Evolutionary conservation across 495 filamentous ascomycete genomes (phyloP), one percentile per base, ranked within the genome.

Genomic region (Penicillium pancosmium): DNA sequence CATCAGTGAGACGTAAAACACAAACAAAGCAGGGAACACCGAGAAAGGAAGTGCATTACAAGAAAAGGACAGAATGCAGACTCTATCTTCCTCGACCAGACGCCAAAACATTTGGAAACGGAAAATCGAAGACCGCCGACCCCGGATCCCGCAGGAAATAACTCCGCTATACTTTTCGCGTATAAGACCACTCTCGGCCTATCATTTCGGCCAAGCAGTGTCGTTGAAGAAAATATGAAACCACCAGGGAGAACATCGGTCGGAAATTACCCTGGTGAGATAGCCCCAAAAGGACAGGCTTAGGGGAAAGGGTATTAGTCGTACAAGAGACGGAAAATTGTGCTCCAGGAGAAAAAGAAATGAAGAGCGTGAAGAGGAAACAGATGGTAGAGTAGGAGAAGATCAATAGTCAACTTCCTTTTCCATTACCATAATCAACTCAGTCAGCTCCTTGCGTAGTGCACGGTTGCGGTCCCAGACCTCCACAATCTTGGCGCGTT

Each of bases 361-460:
- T 31, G 8, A 53, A 62, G 34, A 43, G 38, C 34, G 44, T 57
- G 48, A 53, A 51, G 54, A 49, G 12, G 48, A 61, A 51, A 40
- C 16, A n/a, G 35, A 54, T 41, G 51, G 3, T 11, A 23, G 15
- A 54, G 19, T 8, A 52, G 50, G 8, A 35, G 4, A 18, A 50
- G 41, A 35, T 72, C 55, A 76, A 38, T 75, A 76, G 53, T 78
- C 71, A 57, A 72, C 73, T 52, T 76, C 70, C 55, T 71, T 77
- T 57, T 78, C 74, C 41, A 77, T 68, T n/a, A 73, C 67, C 75
- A 80, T 76, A 19, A 79, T 70, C 54, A 80, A 55, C 56, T 80
- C 76, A 19, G 76, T 79, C 50, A 80, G 60, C 53, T 76, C 70
- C 62, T 74, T 75, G 56, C 76, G 76, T 35, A 80, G 52, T 25